A percentile compares a stretch with the other conserved stretches of the same genome.
phyloP scores from a whole-genome alignment of 176 grass and related monocot genomes.

The Themeda triandra region DNA sequence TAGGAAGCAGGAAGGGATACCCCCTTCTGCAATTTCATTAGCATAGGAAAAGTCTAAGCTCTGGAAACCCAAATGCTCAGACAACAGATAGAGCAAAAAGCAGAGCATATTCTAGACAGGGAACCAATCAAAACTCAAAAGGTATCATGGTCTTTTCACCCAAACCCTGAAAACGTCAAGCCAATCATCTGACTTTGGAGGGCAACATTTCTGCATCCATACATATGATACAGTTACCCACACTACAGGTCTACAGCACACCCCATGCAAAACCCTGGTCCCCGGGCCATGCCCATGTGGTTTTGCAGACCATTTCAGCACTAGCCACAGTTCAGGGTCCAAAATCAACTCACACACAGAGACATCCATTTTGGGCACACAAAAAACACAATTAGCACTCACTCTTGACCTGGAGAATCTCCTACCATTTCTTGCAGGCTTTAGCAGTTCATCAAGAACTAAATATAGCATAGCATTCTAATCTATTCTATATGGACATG shows the following conservation, averaged over 20 bases:
- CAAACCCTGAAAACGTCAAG: conserved; percentile 19
- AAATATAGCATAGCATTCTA: background rate
- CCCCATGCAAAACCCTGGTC: background rate
- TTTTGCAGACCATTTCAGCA: background rate
- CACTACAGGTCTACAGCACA: background rate
- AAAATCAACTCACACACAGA: background rate
- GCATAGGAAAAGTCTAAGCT: background rate
- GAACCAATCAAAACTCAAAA: conserved; percentile 8
- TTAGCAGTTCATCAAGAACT: background rate
- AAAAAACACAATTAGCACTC: background rate
- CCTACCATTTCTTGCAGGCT: background rate
- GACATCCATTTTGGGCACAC: background rate
- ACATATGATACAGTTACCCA: background rate
- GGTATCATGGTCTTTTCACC: conserved; percentile 7
- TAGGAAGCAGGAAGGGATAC: background rate
- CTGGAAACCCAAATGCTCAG: background rate
- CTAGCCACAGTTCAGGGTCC: conserved; percentile 17
- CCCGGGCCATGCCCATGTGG: conserved; percentile 4
- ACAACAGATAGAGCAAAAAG: background rate
- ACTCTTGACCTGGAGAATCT: background rate
- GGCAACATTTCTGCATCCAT: conserved; percentile 11
- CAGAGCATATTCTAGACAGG: background rate
- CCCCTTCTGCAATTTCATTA: background rate
- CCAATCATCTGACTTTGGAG: conserved; percentile 22
- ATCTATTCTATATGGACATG: conserved; percentile 29